Percentiles rank a stretch among this genome's conserved stretches.
Evolutionary conservation across 495 filamentous ascomycete genomes (phyloP).

Genomic region (Neurospora tetraspora): DNA sequence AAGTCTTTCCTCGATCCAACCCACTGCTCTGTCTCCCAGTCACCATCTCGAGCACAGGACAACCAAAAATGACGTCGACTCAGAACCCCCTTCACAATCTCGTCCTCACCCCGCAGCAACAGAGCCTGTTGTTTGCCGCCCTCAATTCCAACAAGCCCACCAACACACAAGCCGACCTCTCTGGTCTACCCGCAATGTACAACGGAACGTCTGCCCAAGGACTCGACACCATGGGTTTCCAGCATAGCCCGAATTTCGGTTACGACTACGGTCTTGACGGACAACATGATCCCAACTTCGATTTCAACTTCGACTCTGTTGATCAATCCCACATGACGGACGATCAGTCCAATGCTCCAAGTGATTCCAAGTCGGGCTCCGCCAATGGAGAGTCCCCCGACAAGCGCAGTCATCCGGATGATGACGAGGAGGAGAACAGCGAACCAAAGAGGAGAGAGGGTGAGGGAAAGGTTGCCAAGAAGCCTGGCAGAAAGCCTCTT

Average conservation of each 20-base stretch:
- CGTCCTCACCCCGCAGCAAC: constrained; percentile 71
- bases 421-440: constrained; percentile 49
- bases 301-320: constrained; percentile 59
- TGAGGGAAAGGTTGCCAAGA: constrained; percentile 72
- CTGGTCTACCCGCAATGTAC: constrained; percentile 34
- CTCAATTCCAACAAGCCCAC: constrained; percentile 61
- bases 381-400: constrained; percentile 61
- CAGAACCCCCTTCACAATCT: constrained; percentile 32
- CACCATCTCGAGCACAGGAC: constrained; percentile 13
- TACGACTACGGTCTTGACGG: constrained; percentile 53
- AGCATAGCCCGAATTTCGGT: constrained; percentile 72
- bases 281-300: constrained; percentile 36
- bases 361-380: constrained; percentile 40
- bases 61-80: constrained; percentile 35
- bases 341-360: constrained; percentile 51
- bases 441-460: constrained; percentile 73
- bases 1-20: not conserved
- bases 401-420: constrained; percentile 73
- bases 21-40: not conserved
- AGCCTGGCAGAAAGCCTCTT: constrained; percentile 90
- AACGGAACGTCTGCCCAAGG: constrained; percentile 43
- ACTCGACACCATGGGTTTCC: constrained; percentile 27
- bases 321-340: constrained; percentile 66
- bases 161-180: constrained; percentile 32
- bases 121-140: constrained; percentile 78